Conservation (phyloP, 2,329 filamentous ascomycete species). For the Sporothrix globosa region DNA sequence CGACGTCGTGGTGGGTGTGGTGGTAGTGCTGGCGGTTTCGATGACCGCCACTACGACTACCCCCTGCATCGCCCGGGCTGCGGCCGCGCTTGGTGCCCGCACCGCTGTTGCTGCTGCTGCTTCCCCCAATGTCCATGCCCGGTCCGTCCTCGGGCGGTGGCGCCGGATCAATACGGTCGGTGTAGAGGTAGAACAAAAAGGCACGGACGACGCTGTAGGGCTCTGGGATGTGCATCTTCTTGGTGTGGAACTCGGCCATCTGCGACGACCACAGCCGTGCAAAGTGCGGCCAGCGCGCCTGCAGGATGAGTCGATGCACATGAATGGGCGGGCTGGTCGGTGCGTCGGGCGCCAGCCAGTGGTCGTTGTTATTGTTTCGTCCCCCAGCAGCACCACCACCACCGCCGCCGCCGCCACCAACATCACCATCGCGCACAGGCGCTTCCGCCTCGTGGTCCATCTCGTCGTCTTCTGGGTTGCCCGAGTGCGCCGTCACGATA, state of each 20-base stretch:
- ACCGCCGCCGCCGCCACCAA: not conserved
- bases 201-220: slow-evolving; percentile 92
- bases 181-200: slow-evolving; percentile 96
- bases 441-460: slow-evolving; percentile 61
- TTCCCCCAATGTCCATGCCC: slow-evolving; percentile 44
- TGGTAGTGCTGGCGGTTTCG: slow-evolving; percentile 34
- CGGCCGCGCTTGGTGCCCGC: slow-evolving; percentile 37
- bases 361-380: not conserved
- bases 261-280: slow-evolving; percentile 86
- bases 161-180: slow-evolving; percentile 75
- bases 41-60: not conserved
- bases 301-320: slow-evolving; percentile 91
- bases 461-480: slow-evolving; percentile 64
- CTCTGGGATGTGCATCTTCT: slow-evolving; percentile 97
- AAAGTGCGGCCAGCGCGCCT: slow-evolving; percentile 97
- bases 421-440: slow-evolving; percentile 47
- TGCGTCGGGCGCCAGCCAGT: slow-evolving; percentile 63
- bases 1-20: not conserved
- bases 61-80: not conserved
- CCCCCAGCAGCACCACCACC: no score
- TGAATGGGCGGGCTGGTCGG: slow-evolving; percentile 82
- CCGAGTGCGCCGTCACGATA: slow-evolving; percentile 82
- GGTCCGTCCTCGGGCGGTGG: slow-evolving; percentile 46
- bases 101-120: not conserved
- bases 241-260: slow-evolving; percentile 97